phyloP scores from a whole-genome alignment of 73 alveolate species.

The Halteria grandinella region DNA sequence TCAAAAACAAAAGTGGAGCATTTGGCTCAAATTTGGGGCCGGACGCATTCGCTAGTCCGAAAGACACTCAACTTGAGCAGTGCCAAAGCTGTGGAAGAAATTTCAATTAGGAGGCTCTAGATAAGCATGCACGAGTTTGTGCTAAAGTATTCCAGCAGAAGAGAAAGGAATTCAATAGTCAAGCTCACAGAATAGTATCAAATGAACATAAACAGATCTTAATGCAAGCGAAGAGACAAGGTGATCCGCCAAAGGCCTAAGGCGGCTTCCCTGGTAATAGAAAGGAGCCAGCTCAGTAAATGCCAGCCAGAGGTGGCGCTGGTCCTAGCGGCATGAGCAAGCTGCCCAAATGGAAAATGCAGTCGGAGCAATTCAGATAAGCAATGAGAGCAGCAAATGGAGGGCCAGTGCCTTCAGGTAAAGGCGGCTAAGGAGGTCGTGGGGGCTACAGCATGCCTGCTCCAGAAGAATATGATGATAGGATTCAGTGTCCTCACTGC shows the following conservation, averaged over 20 bases:
- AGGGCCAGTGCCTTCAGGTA: slow-evolving; percentile 5
- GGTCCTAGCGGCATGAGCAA: neutral
- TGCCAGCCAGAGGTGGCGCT: neutral
- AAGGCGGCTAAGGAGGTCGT: neutral
- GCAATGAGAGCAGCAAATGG: slow-evolving; percentile 61
- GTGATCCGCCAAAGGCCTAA: slow-evolving; percentile 8
- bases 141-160: slow-evolving; percentile 73
- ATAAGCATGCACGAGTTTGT: slow-evolving; percentile 81
- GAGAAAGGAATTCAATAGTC: slow-evolving; percentile 57
- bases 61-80: slow-evolving; percentile 44
- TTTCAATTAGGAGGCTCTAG: slow-evolving; percentile 78
- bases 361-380: slow-evolving; percentile 51
- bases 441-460: neutral
- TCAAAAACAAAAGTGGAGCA: neutral
- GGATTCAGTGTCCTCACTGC: slow-evolving; percentile 50
- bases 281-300: slow-evolving; percentile 9
- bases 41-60: no score
- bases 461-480: slow-evolving; percentile 18
- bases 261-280: neutral
- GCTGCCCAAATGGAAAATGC: slow-evolving; percentile 53
- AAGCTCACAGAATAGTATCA: slow-evolving; percentile 30
- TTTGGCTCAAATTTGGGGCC: no score
- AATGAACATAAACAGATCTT: neutral
- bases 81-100: slow-evolving; percentile 85
- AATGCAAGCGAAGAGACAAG: neutral